Evolutionary conservation across 208 protist species (phyloP).

Genomic region (Trypanosoma melophagium): DNA sequence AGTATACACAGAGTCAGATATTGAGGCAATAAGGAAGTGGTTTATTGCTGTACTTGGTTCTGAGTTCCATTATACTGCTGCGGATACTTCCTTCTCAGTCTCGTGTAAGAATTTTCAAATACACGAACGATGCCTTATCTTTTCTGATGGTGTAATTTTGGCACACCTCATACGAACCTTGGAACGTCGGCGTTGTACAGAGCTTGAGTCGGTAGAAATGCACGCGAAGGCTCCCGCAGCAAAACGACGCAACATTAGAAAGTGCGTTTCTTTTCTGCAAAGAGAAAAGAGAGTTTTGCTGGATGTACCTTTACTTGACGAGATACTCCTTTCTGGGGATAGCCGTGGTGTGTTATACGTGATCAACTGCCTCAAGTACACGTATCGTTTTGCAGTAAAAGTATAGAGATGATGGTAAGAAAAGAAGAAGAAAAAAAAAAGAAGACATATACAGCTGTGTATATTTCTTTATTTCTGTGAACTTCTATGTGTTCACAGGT

Average conservation of each 20-base stretch:
- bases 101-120: constrained; percentile 15
- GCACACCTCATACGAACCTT: constrained; percentile 57
- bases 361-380: constrained; percentile 31
- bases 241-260: constrained; percentile 74
- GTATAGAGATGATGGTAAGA: background rate
- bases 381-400: constrained; percentile 29
- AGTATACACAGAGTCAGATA: constrained; percentile 10
- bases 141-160: constrained; percentile 79
- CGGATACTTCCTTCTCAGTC: constrained; percentile 45
- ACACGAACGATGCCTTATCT: constrained; percentile 39
- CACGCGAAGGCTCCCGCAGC: constrained; percentile 43
- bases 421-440: too few relatives aligned
- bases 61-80: constrained; percentile 48
- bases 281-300: constrained; percentile 38
- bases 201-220: constrained; percentile 62
- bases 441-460: too few relatives aligned
- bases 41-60: constrained; percentile 42
- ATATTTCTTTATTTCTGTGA: too few relatives aligned
- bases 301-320: constrained; percentile 45
- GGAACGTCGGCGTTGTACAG: constrained; percentile 59
- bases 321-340: constrained; percentile 51
- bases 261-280: constrained; percentile 68
- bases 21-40: constrained; percentile 38
- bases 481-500: background rate
- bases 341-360: constrained; percentile 44